Percentiles rank a stretch among this genome's conserved stretches.
Conservation (phyloP, 2,329 filamentous ascomycete genomes). For the Ophiostoma novo-ulmi region DNA sequence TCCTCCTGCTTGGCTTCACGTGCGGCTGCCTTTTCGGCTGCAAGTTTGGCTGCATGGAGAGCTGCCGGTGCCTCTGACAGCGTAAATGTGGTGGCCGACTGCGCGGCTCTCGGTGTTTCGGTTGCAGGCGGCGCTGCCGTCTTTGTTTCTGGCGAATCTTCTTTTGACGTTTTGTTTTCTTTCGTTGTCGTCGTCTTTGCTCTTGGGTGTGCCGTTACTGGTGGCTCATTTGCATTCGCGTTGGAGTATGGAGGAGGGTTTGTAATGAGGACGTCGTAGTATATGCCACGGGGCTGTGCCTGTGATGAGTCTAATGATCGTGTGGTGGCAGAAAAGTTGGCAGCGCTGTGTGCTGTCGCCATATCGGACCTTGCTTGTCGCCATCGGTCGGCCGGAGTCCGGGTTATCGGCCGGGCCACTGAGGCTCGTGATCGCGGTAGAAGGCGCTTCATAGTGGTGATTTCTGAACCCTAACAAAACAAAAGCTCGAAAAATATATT, state of each 20-base stretch:
- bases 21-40: constrained; percentile 9
- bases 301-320: constrained; percentile 32
- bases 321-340: neutral
- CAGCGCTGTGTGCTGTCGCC: neutral
- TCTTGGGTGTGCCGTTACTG: constrained; percentile 36
- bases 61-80: constrained; percentile 27
- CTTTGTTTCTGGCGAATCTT: neutral
- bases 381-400: neutral
- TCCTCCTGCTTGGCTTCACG: constrained; percentile 26
- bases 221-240: constrained; percentile 43
- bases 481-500: neutral
- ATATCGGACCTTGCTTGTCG: neutral
- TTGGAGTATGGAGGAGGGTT: constrained; percentile 40
- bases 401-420: constrained; percentile 24
- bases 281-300: constrained; percentile 50
- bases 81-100: constrained; percentile 30
- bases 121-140: neutral
- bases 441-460: constrained; percentile 27
- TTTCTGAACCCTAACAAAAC: neutral
- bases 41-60: constrained; percentile 26
- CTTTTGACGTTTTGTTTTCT: neutral
- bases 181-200: constrained; percentile 27
- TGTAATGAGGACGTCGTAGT: constrained; percentile 55
- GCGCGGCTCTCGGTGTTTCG: constrained; percentile 16
- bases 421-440: constrained; percentile 33